phyloP scores from a whole-genome alignment of 352 stramenopile genomes.

The Globisporangium irregulare region DNA sequence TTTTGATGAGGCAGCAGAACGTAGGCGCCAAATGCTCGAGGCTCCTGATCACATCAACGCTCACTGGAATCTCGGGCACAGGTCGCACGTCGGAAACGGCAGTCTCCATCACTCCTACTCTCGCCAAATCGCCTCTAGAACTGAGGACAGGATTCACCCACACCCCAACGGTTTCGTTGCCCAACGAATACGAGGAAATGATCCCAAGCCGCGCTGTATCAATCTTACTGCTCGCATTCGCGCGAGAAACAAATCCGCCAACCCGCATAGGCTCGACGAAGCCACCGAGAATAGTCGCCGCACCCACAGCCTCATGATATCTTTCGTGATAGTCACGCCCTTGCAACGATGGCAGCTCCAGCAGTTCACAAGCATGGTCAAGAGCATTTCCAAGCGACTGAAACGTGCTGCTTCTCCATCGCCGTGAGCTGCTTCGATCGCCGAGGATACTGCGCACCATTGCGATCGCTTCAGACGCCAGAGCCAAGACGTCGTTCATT shows the following conservation, averaged over 20 bases:
- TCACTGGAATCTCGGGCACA: constrained; percentile 28
- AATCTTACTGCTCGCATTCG: constrained; percentile 4
- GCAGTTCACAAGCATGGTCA: constrained; percentile 1
- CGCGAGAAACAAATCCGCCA: constrained; percentile 31
- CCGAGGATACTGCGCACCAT: constrained; percentile 27
- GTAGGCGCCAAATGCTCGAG: constrained; percentile 34
- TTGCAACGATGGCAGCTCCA: constrained; percentile 13
- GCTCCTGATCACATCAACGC: constrained; percentile 21
- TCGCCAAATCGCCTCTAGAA: not conserved
- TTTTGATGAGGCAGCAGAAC: constrained; percentile 36
- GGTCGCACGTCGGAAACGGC: constrained; percentile 23
- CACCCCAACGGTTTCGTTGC: constrained; percentile 30
- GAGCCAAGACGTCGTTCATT: constrained; percentile 24
- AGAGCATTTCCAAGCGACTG: constrained; percentile 26
- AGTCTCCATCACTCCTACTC: constrained; percentile 9
- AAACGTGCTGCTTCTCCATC: constrained; percentile 29
- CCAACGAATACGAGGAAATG: constrained; percentile 34
- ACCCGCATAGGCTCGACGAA: constrained; percentile 40
- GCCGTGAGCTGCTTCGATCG: constrained; percentile 14
- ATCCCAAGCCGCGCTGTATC: constrained; percentile 16
- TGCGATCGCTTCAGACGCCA: constrained; percentile 42
- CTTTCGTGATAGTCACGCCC: constrained; percentile 11
- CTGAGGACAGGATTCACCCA: not conserved
- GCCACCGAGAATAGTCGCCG: constrained; percentile 42
- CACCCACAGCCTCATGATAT: constrained; percentile 41